phyloP scores from a whole-genome alignment of 805 yeast species.

The Clavispora fructus region DNA sequence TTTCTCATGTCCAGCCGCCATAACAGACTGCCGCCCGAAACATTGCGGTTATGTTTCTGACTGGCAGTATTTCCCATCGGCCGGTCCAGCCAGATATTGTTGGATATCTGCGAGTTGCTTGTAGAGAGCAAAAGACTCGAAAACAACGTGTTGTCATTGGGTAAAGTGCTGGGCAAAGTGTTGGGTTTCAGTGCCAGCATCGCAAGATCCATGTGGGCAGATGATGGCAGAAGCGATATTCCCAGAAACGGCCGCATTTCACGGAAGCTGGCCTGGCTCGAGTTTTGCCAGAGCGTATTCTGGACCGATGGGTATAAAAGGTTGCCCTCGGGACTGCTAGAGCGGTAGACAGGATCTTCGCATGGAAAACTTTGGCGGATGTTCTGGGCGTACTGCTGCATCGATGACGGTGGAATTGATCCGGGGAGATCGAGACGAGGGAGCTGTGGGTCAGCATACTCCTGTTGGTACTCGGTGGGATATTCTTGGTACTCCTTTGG shows the following conservation, averaged over 20 bases:
- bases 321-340: neutral
- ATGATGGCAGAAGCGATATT: conserved; percentile 6
- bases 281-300: conserved; percentile 7
- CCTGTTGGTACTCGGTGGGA: neutral
- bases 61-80: conserved; percentile 2
- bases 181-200: neutral
- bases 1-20: conserved; percentile 12
- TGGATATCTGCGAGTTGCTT: conserved; percentile 1
- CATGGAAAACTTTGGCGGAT: conserved; percentile 6
- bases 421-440: neutral
- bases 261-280: conserved; percentile 9
- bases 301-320: conserved; percentile 2
- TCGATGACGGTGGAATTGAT: neutral
- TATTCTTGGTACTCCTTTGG: neutral
- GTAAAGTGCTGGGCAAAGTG: conserved; percentile 1
- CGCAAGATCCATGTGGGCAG: conserved; percentile 4
- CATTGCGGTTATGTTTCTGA: conserved; percentile 9
- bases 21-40: conserved; percentile 9
- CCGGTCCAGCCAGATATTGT: conserved; percentile 16
- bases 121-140: conserved; percentile 8
- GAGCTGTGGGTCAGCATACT: neutral
- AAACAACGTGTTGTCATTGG: conserved; percentile 5
- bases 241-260: conserved; percentile 7
- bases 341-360: conserved; percentile 1
- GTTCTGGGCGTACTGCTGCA: conserved; percentile 6